phyloP scores from a whole-genome alignment of 352 stramenopile species.

The Porosira glacialis region DNA sequence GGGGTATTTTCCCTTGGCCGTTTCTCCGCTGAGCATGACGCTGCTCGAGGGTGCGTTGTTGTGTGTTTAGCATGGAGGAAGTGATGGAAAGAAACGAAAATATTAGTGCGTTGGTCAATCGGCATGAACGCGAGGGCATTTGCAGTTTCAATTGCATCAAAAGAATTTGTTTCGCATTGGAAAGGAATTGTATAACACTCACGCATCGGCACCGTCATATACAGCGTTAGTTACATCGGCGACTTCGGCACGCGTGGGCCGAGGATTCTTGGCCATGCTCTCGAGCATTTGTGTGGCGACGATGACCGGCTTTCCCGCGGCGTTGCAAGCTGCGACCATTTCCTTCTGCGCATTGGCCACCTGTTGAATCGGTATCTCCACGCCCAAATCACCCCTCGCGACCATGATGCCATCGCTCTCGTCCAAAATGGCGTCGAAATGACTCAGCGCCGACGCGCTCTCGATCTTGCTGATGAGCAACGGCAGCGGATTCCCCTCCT shows the following conservation, averaged over 20 bases:
- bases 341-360: constrained; percentile 89
- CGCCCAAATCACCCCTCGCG: constrained; percentile 86
- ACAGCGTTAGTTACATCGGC: constrained; percentile 96
- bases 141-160: no score
- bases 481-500: constrained; percentile 75
- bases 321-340: constrained; percentile 94
- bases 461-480: constrained; percentile 97
- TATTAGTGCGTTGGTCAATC: no score
- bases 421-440: constrained; percentile 94
- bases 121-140: no score
- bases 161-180: no score
- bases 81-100: no score
- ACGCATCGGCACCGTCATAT: constrained; percentile 87
- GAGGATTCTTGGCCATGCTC: constrained; percentile 94
- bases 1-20: constrained; percentile 94
- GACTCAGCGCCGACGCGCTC: constrained; percentile 83
- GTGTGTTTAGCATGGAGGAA: no score
- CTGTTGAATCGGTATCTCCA: constrained; percentile 86
- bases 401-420: constrained; percentile 95
- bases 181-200: no score
- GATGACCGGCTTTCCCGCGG: constrained; percentile 93
- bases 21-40: constrained; percentile 98
- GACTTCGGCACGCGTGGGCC: constrained; percentile 94
- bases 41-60: no score
- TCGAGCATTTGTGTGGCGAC: constrained; percentile 99